Percentiles rank a stretch among this genome's conserved stretches.
Evolutionary conservation across 2,329 filamentous ascomycete genomes (phyloP).

Genomic region (Aureobasidium melanogenum): DNA sequence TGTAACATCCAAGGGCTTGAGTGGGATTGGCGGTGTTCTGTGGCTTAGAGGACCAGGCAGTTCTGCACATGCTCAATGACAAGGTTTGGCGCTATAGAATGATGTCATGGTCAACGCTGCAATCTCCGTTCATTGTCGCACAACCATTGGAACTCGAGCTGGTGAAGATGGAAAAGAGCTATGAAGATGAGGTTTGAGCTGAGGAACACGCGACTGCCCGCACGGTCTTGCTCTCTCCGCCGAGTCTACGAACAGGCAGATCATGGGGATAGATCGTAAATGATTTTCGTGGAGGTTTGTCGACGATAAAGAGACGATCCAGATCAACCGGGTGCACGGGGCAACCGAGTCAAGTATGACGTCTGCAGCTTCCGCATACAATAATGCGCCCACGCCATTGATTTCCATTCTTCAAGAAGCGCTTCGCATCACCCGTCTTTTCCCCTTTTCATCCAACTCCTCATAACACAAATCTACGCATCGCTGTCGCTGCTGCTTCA

Average conservation of each 20-base stretch:
- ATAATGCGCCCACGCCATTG: background rate
- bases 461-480: background rate
- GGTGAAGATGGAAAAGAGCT: background rate
- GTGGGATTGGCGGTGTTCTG: background rate
- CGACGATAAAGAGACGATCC: background rate
- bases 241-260: background rate
- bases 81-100: background rate
- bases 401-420: slow-evolving; percentile 8
- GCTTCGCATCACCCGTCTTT: background rate
- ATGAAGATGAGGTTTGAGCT: background rate
- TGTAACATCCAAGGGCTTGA: background rate
- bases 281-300: slow-evolving; percentile 8
- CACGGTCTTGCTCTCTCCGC: background rate
- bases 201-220: background rate
- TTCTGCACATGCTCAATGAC: background rate
- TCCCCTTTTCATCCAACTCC: background rate
- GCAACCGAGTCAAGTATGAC: slow-evolving; percentile 1
- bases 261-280: background rate
- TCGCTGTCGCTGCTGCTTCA: background rate
- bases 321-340: background rate
- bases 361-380: slow-evolving; percentile 1
- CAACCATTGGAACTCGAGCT: background rate
- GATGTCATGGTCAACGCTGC: background rate
- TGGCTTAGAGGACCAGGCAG: background rate
- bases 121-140: background rate